Conservation (phyloP, 768 basidiomycete species). For the Hydnum rufescens region DNA sequence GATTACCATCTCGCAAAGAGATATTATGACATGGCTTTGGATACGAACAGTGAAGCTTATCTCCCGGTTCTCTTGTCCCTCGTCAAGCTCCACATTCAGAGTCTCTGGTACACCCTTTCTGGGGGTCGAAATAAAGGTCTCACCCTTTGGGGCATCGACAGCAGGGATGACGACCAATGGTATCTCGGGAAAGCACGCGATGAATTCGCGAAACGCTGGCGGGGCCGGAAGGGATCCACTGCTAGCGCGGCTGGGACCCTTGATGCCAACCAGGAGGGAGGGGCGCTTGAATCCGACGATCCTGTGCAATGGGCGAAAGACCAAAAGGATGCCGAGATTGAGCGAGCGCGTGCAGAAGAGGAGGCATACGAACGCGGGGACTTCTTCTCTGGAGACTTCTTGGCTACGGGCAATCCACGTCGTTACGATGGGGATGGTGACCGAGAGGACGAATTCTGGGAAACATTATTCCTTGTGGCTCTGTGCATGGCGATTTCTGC, state of each 20-base stretch:
- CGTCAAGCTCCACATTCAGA: constrained; percentile 59
- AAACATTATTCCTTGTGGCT: constrained; percentile 7
- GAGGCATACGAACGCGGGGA: constrained; percentile 9
- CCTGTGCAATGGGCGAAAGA: constrained; percentile 33
- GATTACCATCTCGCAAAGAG: constrained; percentile 96
- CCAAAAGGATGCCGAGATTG: constrained; percentile 19
- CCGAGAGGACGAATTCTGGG: constrained; percentile 7
- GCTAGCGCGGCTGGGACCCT: constrained; percentile 3
- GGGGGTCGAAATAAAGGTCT: constrained; percentile 45
- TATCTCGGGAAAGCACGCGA: constrained; percentile 69
- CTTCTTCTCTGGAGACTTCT: constrained; percentile 6
- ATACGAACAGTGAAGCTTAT: constrained; percentile 77
- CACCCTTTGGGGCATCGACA: constrained; percentile 33
- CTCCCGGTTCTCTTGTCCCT: constrained; percentile 72
- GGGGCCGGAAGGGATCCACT: constrained; percentile 4
- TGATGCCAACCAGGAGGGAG: constrained; percentile 14
- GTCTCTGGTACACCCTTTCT: constrained; percentile 62
- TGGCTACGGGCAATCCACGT: constrained; percentile 5
- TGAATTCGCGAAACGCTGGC: constrained; percentile 31
- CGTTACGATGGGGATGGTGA: constrained; percentile 4
- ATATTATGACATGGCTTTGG: constrained; percentile 77
- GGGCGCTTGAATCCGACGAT: constrained; percentile 25
- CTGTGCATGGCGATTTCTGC: constrained; percentile 1
- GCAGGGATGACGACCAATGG: constrained; percentile 35
- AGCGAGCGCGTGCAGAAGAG: constrained; percentile 8